Percentiles rank a stretch among this genome's conserved stretches.
These are phyloP conservation scores for Septoria petroselini DNA, from an alignment of 2,329 filamentous ascomycete species.

Conservation along the genomic window DNA sequence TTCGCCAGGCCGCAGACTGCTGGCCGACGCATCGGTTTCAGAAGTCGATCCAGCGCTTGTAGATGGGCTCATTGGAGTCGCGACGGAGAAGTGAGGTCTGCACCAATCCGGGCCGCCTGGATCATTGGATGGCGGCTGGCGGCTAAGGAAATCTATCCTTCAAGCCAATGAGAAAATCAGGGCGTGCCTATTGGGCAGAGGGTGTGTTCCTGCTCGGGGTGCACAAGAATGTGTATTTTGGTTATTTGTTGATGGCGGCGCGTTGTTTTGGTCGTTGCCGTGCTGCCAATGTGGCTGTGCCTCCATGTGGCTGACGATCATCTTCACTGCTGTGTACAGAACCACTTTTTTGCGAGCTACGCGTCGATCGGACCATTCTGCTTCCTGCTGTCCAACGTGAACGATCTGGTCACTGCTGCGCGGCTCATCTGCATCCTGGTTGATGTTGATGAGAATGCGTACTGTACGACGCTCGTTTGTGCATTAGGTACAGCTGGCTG, in stretches of 20 bases:
- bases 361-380: background rate
- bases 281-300: background rate
- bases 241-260: background rate
- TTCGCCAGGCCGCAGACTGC: background rate
- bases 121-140: slow-evolving; percentile 6
- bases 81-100: background rate
- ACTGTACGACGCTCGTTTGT: slow-evolving; percentile 8
- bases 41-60: background rate
- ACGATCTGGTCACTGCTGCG: background rate
- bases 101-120: background rate
- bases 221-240: background rate
- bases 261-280: no score
- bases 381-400: slow-evolving; percentile 8
- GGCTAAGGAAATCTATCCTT: slow-evolving; percentile 1
- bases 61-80: background rate
- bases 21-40: background rate
- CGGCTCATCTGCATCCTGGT: background rate
- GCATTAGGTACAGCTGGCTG: slow-evolving; percentile 5
- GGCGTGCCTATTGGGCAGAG: background rate
- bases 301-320: background rate
- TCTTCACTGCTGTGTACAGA: no score
- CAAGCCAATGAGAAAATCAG: slow-evolving; percentile 4
- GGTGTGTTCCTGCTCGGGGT: background rate
- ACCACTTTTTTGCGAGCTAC: background rate
- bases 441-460: slow-evolving; percentile 13